Conservation (phyloP, 352 stramenopile genomes). For the Phytophthora europaea region DNA sequence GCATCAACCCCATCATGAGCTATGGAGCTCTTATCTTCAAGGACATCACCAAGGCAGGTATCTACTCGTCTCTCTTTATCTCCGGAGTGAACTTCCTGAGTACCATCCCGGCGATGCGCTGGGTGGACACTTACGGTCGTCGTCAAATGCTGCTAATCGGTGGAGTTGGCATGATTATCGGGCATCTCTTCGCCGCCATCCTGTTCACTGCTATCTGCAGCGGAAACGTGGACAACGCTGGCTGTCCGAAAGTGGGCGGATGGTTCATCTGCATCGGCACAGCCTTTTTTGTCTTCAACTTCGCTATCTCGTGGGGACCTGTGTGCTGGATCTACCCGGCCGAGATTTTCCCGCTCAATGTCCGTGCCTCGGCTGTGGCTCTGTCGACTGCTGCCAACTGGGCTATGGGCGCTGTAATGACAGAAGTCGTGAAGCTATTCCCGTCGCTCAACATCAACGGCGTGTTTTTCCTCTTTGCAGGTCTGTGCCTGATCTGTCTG, state of each 20-base stretch:
- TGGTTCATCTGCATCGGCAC: constrained; percentile 51
- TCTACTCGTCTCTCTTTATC: constrained; percentile 43
- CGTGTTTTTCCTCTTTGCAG: constrained; percentile 65
- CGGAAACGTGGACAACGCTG: constrained; percentile 36
- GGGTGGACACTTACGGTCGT: constrained; percentile 45
- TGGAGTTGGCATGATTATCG: constrained; percentile 46
- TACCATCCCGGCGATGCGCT: constrained; percentile 51
- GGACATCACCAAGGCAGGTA: constrained; percentile 39
- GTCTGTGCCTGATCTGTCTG: constrained; percentile 47
- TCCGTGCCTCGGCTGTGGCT: constrained; percentile 33
- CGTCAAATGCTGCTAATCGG: constrained; percentile 44
- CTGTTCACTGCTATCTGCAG: constrained; percentile 41
- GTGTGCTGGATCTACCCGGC: constrained; percentile 64
- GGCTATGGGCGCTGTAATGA: constrained; percentile 55
- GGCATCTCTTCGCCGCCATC: constrained; percentile 45
- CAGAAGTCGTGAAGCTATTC: constrained; percentile 41
- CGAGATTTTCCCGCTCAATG: constrained; percentile 65
- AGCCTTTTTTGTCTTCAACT: constrained; percentile 49
- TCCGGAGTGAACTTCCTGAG: constrained; percentile 43
- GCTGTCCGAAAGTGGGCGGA: constrained; percentile 42
- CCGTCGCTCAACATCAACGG: constrained; percentile 53
- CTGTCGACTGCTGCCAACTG: constrained; percentile 46
- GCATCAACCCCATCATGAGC: constrained; percentile 48
- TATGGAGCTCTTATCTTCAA: constrained; percentile 58
- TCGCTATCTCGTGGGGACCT: constrained; percentile 45